Conservation (phyloP, 768 basidiomycete genomes). For the Boletus edulis region DNA sequence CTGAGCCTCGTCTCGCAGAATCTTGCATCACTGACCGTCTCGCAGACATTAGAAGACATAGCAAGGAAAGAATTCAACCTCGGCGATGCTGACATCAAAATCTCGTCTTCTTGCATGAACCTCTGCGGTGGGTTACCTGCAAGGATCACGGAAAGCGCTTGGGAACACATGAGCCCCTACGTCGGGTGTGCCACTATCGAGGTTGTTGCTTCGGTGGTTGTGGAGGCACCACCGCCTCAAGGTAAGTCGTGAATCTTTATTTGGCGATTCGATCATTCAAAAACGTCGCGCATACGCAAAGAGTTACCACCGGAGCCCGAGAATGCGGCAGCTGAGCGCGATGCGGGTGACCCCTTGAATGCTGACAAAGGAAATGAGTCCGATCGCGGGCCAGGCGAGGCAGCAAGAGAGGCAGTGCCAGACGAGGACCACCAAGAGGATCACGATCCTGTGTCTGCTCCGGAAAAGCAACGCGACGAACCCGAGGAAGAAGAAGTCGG, state of each 20-base stretch:
- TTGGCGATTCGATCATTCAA: not conserved
- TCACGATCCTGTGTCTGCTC: not conserved
- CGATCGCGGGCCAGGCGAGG: not conserved
- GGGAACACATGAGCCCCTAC: conserved; percentile 15
- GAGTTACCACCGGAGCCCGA: not conserved
- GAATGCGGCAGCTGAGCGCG: not conserved
- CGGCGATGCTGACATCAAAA: conserved; percentile 7
- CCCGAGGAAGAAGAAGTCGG: conserved; percentile 6
- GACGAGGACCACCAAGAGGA: conserved; percentile 7
- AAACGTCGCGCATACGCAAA: not conserved
- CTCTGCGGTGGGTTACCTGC: conserved; percentile 19
- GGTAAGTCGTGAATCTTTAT: not conserved
- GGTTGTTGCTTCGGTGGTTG: not conserved
- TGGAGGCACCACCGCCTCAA: not conserved
- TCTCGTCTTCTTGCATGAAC: conserved; percentile 22
- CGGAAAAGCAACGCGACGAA: conserved; percentile 1
- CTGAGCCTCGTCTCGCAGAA: not conserved
- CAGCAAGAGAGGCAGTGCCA: not conserved
- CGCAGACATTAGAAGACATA: conserved; percentile 16
- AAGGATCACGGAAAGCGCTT: conserved; percentile 20
- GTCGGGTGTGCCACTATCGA: conserved; percentile 26
- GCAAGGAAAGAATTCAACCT: conserved; percentile 22
- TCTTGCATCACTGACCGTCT: not conserved
- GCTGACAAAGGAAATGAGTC: not conserved
- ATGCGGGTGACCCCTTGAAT: not conserved